Conservation (phyloP, 495 filamentous ascomycete species). For the Hypoxylon trugodes region DNA sequence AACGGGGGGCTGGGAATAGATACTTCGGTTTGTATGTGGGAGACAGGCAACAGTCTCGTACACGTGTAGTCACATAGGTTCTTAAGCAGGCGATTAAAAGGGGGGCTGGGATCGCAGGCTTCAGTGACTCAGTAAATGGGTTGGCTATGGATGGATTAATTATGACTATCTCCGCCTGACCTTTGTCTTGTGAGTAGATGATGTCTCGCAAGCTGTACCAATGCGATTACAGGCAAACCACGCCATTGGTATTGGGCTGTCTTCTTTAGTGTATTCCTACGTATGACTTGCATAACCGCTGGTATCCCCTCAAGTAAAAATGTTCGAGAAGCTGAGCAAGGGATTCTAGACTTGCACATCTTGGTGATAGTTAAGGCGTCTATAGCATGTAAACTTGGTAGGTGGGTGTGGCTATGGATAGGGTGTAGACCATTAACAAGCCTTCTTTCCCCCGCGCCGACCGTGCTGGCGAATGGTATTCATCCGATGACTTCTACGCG, state of each 20-base stretch:
- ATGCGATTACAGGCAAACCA: conserved; percentile 15
- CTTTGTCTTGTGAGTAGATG: conserved; percentile 16
- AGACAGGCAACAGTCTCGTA: too few species aligned
- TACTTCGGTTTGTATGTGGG: too few species aligned
- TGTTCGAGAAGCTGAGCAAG: conserved; percentile 14
- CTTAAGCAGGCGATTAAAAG: neutral
- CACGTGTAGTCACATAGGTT: neutral
- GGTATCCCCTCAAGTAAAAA: conserved; percentile 19
- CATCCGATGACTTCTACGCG: neutral
- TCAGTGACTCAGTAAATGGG: neutral
- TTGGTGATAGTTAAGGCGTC: neutral
- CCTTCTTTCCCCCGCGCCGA: neutral
- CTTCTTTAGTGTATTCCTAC: neutral
- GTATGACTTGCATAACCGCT: conserved; percentile 38
- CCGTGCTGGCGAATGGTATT: neutral
- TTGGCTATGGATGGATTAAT: conserved; percentile 8
- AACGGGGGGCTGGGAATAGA: too few species aligned
- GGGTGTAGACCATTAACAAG: neutral
- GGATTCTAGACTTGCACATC: conserved; percentile 1
- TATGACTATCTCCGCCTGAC: neutral
- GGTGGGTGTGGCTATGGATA: neutral
- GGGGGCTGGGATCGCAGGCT: neutral
- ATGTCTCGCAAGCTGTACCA: conserved; percentile 1
- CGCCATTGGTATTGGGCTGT: conserved; percentile 6
- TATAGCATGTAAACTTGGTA: conserved; percentile 7